Evolutionary conservation across 1,139 yeast genomes (phyloP), one percentile per base, ranked within the genome.

Genomic region (Hansenula lynferdii): DNA sequence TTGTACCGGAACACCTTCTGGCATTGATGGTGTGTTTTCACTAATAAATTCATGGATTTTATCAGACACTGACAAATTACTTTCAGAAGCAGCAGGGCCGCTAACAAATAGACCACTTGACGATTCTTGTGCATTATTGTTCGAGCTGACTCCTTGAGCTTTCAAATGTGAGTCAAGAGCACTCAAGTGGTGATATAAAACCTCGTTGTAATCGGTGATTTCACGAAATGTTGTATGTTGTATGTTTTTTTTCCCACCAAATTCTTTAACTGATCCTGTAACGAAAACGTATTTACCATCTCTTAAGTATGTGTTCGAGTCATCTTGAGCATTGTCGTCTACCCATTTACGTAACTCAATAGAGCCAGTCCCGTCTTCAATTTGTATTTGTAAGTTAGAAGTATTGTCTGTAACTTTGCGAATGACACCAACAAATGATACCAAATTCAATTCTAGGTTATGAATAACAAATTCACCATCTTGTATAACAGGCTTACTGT

Each of bases 351-450:
- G 74, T 31, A 85, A 72, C 34, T 83, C 87, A 19, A 80, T 65
- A 5, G 78, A 69, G 1, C 95, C 95, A 0, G 96, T 84, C 5
- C 96, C 95, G 56, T 90, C 97, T 53, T 87, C 96, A 17, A 87
- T 56, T 21, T 80, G 74, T 41, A 84, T 61, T 12, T 67, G 64
- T 29, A 80, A 63, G 40, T 61, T 62, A 17, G 81, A 69, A 0
- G 81, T 70, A 36, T 72, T 72, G 38, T 75, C 76, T 12, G 70
- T 72, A 20, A 82, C 73, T 42, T 74, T 72, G 50, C 89, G 69
- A 30, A 83, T 69, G 26, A 79, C 75, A 1, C 86, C 95, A 14
- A 81, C 78, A 47, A 84, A 70, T 21, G 79, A 69, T 22, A 83
- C 78, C 62, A 75, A 68, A 49, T 71, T 77, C 40, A 82, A 65